These are phyloP conservation scores for Erodium texanum DNA, from an alignment of 441 rosid species.

Conservation along the genomic window DNA sequence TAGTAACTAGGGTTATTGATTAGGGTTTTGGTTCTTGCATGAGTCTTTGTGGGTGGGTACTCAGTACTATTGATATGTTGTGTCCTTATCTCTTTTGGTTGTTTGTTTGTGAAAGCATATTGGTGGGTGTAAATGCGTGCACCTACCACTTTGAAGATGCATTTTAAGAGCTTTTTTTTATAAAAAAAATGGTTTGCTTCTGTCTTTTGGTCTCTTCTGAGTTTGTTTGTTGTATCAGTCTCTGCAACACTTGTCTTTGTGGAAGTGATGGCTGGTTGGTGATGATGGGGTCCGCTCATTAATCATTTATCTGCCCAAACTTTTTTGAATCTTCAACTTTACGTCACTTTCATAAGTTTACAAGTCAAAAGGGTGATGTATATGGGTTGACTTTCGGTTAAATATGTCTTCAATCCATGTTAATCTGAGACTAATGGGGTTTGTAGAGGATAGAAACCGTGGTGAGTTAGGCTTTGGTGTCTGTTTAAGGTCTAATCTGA, in stretches of 20 bases:
- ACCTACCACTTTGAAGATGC: background rate
- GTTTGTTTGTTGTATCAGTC: background rate
- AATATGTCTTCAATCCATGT: no score
- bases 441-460: no score
- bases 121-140: background rate
- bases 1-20: slow-evolving; percentile 3
- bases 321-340: no score
- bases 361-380: no score
- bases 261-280: background rate
- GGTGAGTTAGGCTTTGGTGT: no score
- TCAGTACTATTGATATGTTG: no score
- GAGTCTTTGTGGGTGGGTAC: background rate
- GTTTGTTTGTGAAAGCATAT: background rate
- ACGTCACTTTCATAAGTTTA: no score
- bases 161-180: slow-evolving; percentile 13
- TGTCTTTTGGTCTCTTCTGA: background rate
- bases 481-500: no score
- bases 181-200: slow-evolving; percentile 11
- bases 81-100: background rate
- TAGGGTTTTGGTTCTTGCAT: slow-evolving; percentile 19
- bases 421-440: no score
- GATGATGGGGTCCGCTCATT: background rate
- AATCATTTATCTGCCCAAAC: background rate
- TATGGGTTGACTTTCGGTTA: no score
- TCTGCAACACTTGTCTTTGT: background rate